Base-by-base conservation (phyloP, 768 basidiomycete species). In the Lentinula edodes region DNA sequence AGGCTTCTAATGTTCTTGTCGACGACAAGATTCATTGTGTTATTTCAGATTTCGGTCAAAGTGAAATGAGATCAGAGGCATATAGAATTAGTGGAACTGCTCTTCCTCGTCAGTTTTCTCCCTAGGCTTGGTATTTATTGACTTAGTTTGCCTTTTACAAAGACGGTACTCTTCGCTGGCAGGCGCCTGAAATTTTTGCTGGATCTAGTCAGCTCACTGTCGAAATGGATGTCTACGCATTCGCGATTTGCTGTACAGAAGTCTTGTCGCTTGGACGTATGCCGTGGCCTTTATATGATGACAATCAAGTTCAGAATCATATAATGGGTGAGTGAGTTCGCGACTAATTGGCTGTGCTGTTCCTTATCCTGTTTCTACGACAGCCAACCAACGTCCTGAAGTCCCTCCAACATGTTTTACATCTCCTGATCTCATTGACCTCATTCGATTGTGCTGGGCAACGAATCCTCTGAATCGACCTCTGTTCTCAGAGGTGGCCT, bases 11-110 rank as follows among this genome's bases (percentile, higher is more conserved):
- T 68, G 82, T 93, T 15, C 81, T 94, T 2, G 84, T 95, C 13
- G 83, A 88, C 65, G 85, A 90, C 62, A 71, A 78, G 1, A 78
- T 81, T 2, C 81, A 75, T 51, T 93, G 90, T 62, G 79, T 93
- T 43, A 84, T 94, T 45, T 84, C 89, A 34, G 91, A 93, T 68
- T 94, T 95, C 70, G 91, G 90, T 0, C 88, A 93, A 70, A 88
- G 84, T 65, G 87, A 90, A 71, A 85, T 93, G 77, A 90, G 86
- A 73, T 82, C 79, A 15, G 89, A 93, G 69, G 85, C 83, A 4
- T 85, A 78, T 65, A 78, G 82, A 36, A 75, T 89, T 2, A 88
- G 83, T 59, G 84, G 84, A 9, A 74, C 74, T 23, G 68, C 77
- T 2, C 74, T 74, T 38, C 75, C 78, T 61, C 76, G 85, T 87